Conservation (phyloP, 768 basidiomycete genomes). For the Asterophora lycoperdoides region DNA sequence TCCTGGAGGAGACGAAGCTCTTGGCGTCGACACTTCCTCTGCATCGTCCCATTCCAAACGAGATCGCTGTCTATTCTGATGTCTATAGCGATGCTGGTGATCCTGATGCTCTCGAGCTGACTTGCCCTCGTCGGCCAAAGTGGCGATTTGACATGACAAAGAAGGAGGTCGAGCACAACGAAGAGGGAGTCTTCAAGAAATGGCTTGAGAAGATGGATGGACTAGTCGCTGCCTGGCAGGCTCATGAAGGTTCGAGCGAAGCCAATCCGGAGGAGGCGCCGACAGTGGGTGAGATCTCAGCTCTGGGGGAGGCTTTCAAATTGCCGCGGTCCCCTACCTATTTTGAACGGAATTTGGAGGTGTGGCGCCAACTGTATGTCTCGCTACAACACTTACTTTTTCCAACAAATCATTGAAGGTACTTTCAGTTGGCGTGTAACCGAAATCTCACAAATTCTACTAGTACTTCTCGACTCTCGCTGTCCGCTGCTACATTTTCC, state of each 20-base stretch:
- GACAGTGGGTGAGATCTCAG: conserved; percentile 6
- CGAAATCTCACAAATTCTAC: conserved; percentile 85
- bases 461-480: conserved; percentile 85
- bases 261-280: conserved; percentile 25
- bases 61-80: conserved; percentile 33
- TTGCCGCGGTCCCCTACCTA: conserved; percentile 69
- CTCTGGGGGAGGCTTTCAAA: conserved; percentile 6
- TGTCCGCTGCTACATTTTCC: conserved; percentile 88
- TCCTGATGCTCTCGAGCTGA: conserved; percentile 23
- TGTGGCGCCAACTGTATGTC: conserved; percentile 89
- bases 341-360: conserved; percentile 89
- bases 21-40: conserved; percentile 53
- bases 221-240: conserved; percentile 29
- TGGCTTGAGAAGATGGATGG: conserved; percentile 72
- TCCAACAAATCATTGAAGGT: conserved; percentile 9
- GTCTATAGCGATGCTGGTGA: conserved; percentile 16
- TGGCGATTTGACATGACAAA: conserved; percentile 88
- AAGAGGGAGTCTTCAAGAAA: conserved; percentile 76
- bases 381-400: conserved; percentile 1
- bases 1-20: conserved; percentile 55
- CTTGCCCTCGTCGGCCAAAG: conserved; percentile 71
- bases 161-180: conserved; percentile 85
- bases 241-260: conserved; percentile 33
- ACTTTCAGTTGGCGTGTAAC: conserved; percentile 80
- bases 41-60: conserved; percentile 49